Percentiles rank a stretch among this genome's conserved stretches.
Conservation (phyloP, 176 grass and related monocot genomes). For the Triticum monococcum region DNA sequence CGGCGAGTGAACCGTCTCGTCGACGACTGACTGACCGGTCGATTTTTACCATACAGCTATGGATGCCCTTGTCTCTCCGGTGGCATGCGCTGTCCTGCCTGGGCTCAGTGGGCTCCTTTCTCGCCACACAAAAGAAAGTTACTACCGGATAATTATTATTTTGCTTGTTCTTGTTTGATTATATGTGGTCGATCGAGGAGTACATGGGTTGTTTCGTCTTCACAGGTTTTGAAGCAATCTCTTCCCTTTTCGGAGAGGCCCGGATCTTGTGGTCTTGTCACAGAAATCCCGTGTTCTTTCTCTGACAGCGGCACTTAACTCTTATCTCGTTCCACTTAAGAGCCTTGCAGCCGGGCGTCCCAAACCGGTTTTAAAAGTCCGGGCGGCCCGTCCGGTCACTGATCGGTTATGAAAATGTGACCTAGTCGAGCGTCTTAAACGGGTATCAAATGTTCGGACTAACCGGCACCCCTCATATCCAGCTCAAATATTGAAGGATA, state of each 20-base stretch:
- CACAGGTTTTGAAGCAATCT: not conserved
- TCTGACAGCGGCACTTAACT: not conserved
- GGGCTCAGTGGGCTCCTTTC: not conserved
- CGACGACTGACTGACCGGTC: not conserved
- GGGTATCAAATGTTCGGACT: too few relatives aligned
- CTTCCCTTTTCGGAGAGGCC: not conserved
- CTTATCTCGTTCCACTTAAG: not conserved
- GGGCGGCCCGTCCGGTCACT: too few relatives aligned
- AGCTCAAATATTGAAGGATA: too few relatives aligned
- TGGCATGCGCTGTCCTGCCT: not conserved
- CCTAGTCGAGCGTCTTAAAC: too few relatives aligned
- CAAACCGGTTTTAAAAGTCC: too few relatives aligned
- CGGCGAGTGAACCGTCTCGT: not conserved
- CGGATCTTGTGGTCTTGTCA: too few relatives aligned
- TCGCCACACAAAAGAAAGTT: not conserved
- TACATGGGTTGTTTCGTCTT: not conserved
- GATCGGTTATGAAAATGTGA: too few relatives aligned
- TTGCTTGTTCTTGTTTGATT: not conserved
- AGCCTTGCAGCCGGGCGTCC: not conserved
- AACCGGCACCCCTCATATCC: too few relatives aligned
- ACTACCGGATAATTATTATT: not conserved
- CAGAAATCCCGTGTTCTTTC: not conserved
- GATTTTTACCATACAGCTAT: slow-evolving; percentile 12
- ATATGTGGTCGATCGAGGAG: not conserved
- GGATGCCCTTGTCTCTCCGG: slow-evolving; percentile 3